Conservation (phyloP, 108 stramenopile species). For the Conticribra weissflogii region DNA sequence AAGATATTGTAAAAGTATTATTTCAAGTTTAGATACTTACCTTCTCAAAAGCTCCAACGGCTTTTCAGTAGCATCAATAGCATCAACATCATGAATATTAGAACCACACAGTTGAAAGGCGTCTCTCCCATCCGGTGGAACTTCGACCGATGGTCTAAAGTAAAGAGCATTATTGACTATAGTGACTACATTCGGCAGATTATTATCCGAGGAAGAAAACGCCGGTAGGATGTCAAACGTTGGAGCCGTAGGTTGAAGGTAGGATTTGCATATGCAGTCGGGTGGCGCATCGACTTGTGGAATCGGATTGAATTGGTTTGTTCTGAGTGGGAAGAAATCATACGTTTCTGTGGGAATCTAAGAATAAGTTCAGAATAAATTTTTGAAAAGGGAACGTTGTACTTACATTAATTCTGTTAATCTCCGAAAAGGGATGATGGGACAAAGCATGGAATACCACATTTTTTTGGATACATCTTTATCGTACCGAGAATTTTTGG, state of each 20-base stretch:
- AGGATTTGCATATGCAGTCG: conserved; percentile 35
- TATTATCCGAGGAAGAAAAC: neutral
- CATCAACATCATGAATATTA: neutral
- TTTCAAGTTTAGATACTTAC: too few relatives aligned
- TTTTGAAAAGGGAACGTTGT: neutral
- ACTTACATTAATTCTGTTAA: neutral
- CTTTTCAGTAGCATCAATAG: neutral
- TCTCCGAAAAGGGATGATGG: neutral
- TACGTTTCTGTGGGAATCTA: neutral
- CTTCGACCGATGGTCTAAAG: neutral
- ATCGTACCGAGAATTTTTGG: too few relatives aligned
- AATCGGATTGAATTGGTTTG: neutral
- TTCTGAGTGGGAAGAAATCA: neutral
- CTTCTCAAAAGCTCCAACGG: neutral
- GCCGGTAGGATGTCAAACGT: conserved; percentile 29
- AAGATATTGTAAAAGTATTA: too few relatives aligned
- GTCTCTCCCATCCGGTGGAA: neutral
- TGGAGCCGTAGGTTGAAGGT: conserved; percentile 29
- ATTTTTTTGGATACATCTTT: neutral
- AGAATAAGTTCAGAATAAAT: neutral
- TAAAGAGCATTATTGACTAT: conserved; percentile 11
- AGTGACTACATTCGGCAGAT: conserved; percentile 23
- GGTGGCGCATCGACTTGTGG: neutral
- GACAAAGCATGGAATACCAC: conserved; percentile 20
- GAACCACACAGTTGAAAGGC: conserved; percentile 8